Conservation (phyloP, 805 yeast genomes). For the Clavispora phyllophila region DNA sequence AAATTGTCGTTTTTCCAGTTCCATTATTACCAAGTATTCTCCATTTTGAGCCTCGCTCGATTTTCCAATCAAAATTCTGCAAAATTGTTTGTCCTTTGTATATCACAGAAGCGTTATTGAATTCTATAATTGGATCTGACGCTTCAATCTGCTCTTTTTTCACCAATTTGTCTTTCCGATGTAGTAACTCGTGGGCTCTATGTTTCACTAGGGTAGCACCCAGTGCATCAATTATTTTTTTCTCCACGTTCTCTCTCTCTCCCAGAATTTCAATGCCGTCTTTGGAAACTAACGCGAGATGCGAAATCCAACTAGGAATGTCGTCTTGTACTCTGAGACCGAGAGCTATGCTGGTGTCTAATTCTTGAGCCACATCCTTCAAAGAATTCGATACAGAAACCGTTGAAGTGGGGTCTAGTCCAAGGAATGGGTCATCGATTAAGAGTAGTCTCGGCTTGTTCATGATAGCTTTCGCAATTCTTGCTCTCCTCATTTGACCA, state of each 20-base stretch:
- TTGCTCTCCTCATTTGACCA: constrained; percentile 89
- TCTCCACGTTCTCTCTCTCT: constrained; percentile 21
- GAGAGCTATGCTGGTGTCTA: constrained; percentile 55
- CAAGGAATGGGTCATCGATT: constrained; percentile 89
- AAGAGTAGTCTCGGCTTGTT: constrained; percentile 60
- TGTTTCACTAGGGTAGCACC: background rate
- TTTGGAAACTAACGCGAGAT: constrained; percentile 58
- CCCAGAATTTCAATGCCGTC: constrained; percentile 51
- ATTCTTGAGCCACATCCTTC: constrained; percentile 18
- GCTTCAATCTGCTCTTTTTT: background rate
- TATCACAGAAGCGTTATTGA: constrained; percentile 57
- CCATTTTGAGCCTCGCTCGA: constrained; percentile 75
- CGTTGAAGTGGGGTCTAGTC: constrained; percentile 76
- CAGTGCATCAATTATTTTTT: background rate
- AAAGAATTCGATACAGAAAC: constrained; percentile 54
- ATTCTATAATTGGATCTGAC: constrained; percentile 29
- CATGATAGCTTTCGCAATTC: constrained; percentile 72
- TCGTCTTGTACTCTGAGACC: constrained; percentile 76
- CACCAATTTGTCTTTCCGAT: background rate
- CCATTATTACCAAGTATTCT: constrained; percentile 89
- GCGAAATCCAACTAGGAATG: constrained; percentile 76
- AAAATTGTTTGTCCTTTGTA: constrained; percentile 63
- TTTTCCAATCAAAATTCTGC: constrained; percentile 57
- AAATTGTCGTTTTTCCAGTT: constrained; percentile 84
- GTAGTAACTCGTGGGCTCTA: background rate